A percentile compares a stretch with the other conserved stretches of the same genome.
phyloP scores from a whole-genome alignment of 306 rosid species.

The Argentina anserina region DNA sequence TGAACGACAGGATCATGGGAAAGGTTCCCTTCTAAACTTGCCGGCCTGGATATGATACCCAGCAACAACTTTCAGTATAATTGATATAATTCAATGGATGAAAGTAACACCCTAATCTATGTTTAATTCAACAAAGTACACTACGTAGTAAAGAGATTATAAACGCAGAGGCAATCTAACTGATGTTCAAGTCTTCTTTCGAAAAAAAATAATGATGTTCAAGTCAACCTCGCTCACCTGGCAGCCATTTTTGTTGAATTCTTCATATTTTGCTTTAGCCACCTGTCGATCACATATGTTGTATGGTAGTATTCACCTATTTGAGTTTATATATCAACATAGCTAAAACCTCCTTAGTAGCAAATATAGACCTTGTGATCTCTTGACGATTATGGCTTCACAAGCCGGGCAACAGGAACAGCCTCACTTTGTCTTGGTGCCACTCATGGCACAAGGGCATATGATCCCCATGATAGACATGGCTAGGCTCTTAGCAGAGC shows the following conservation, averaged over 20 bases:
- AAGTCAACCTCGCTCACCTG: background rate
- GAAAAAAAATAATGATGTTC: too few relatives aligned
- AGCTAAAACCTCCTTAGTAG: background rate
- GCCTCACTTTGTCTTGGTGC: conserved; percentile 70
- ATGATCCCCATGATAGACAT: conserved; percentile 94
- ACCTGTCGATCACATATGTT: background rate
- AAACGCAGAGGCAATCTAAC: background rate
- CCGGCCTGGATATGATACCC: too few relatives aligned
- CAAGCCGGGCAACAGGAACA: conserved; percentile 9
- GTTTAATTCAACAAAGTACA: background rate
- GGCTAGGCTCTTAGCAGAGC: conserved; percentile 53
- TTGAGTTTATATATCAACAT: background rate
- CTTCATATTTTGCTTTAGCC: background rate
- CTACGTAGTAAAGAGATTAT: background rate
- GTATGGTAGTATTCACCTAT: background rate
- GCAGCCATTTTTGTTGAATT: background rate
- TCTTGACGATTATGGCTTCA: conserved; percentile 21
- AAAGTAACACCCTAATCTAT: background rate
- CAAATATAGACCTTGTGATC: background rate
- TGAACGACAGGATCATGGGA: too few relatives aligned
- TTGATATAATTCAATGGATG: too few relatives aligned
- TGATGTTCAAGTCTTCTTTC: background rate
- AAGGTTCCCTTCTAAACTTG: too few relatives aligned
- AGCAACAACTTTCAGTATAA: background rate
- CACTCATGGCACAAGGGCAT: conserved; percentile 88